A percentile compares a stretch with the other conserved stretches of the same genome.
phyloP scores from a whole-genome alignment of 2,329 filamentous ascomycete species.

The Pestalotiopsis sp. region DNA sequence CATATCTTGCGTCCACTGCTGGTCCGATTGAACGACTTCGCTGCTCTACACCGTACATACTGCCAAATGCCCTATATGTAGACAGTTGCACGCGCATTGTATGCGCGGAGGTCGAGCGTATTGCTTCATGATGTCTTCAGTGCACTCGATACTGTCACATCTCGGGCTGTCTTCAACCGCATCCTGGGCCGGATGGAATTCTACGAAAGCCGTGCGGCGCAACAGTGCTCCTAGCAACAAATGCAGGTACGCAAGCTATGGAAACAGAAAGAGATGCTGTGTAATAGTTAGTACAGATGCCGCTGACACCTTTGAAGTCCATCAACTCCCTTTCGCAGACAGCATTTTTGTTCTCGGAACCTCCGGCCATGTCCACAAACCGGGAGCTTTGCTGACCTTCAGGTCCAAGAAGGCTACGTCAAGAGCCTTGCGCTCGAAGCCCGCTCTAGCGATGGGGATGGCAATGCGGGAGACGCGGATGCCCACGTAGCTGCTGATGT shows the following conservation, averaged over 20 bases:
- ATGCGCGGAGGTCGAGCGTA: slow-evolving; percentile 28
- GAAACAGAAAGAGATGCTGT: background rate
- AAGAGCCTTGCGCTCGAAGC: background rate
- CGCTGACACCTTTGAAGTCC: background rate
- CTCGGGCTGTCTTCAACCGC: slow-evolving; percentile 29
- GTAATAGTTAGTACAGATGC: background rate
- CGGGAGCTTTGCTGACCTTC: slow-evolving; percentile 2
- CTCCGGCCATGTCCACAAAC: background rate
- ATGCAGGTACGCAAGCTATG: slow-evolving; percentile 17
- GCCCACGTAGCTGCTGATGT: background rate
- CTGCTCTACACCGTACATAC: background rate
- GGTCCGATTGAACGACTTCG: too few relatives aligned
- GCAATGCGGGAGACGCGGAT: background rate
- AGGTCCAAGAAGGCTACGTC: background rate
- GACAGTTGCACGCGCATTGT: slow-evolving; percentile 40
- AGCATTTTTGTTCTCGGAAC: background rate
- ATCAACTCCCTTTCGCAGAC: slow-evolving; percentile 10
- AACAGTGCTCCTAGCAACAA: slow-evolving; percentile 34
- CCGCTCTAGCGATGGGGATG: background rate
- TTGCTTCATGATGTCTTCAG: slow-evolving; percentile 40
- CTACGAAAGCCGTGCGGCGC: slow-evolving; percentile 25
- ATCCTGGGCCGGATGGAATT: slow-evolving; percentile 30
- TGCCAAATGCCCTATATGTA: slow-evolving; percentile 21
- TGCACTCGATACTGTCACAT: slow-evolving; percentile 38
- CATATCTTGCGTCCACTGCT: too few relatives aligned